Evolutionary conservation across 2,329 filamentous ascomycete species (phyloP), one percentile per base, ranked within the genome.

Genomic region (Metarhizium brunneum): DNA sequence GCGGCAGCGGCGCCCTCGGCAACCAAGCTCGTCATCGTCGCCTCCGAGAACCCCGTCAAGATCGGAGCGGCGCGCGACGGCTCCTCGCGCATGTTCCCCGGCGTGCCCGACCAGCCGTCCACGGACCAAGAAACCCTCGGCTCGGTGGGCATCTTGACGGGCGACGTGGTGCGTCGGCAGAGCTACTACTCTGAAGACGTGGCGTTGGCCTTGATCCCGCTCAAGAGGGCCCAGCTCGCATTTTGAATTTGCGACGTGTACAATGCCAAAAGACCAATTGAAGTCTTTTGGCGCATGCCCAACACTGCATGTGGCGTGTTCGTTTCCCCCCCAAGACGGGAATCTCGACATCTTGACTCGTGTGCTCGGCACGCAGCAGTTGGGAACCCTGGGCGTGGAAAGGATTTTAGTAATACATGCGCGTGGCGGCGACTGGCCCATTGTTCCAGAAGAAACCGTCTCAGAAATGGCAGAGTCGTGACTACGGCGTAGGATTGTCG

Each of bases 31-130:
- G 59, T 67, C 65, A 55, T 74, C 38, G 65, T 74, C 5, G 68
- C 72, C 7, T 75, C 72, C 18, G 65, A 25, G 14, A 74, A 74
- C 57, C 69, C 71, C 36, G 66, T 72, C 62, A 75, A 74, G 54
- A 67, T 73, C 55, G 65, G 58, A 11, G 73, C 73, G 35, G 61
- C 71, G 7, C 62, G 60, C 6, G 57, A 68, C 32, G 73, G 70
- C 50, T 75, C 75, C 59, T 38, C 59, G 7, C 60, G 58, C 53
- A 66, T 74, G 64, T 67, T 73, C 30, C 69, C 71, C 59, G 58
- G 63, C 13, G 60, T 68, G 43, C 35, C 71, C 3, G 67, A 71
- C 2, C 72, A 75, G 54, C 73, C 73, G 6, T 65, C 73, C 20
- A 66, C 70, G 2, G 69, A 73, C 50, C 58, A 63, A 0, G 67